phyloP scores from a whole-genome alignment of 352 stramenopile species.

The Phytophthora tentaculata region DNA sequence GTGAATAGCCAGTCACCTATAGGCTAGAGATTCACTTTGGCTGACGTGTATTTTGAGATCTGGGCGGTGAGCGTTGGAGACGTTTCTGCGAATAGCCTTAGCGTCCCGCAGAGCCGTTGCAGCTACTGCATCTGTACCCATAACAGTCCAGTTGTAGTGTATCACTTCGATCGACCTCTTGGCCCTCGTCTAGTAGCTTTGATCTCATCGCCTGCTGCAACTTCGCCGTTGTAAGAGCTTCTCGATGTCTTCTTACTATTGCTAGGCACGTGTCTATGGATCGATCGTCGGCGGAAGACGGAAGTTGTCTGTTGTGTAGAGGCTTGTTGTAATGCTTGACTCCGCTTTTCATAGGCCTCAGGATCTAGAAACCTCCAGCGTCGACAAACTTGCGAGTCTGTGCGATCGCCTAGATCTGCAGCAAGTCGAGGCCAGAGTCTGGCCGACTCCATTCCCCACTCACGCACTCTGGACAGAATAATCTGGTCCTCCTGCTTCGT shows the following conservation, averaged over 20 bases:
- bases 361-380: conserved; percentile 53
- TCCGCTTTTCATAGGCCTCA: conserved; percentile 39
- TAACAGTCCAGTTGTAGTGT: neutral
- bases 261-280: conserved; percentile 27
- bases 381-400: conserved; percentile 52
- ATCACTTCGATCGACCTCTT: neutral
- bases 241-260: conserved; percentile 31
- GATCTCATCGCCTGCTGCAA: conserved; percentile 7
- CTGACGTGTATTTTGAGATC: conserved; percentile 15
- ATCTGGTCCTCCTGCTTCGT: conserved; percentile 57
- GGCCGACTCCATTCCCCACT: conserved; percentile 46
- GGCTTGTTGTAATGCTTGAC: conserved; percentile 31
- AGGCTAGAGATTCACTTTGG: neutral
- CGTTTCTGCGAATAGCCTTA: conserved; percentile 16
- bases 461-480: conserved; percentile 40
- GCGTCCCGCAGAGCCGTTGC: neutral
- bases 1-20: neutral
- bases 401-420: conserved; percentile 52
- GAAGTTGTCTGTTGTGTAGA: conserved; percentile 38
- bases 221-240: conserved; percentile 48
- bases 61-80: neutral
- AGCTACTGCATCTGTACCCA: too few species aligned
- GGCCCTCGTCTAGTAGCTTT: conserved; percentile 1
- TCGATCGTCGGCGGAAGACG: conserved; percentile 56
- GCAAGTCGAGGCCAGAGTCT: conserved; percentile 55